Percentiles rank a stretch among this genome's conserved stretches.
phyloP scores from a whole-genome alignment of 345 rosid species.

The Gossypium anomalum region DNA sequence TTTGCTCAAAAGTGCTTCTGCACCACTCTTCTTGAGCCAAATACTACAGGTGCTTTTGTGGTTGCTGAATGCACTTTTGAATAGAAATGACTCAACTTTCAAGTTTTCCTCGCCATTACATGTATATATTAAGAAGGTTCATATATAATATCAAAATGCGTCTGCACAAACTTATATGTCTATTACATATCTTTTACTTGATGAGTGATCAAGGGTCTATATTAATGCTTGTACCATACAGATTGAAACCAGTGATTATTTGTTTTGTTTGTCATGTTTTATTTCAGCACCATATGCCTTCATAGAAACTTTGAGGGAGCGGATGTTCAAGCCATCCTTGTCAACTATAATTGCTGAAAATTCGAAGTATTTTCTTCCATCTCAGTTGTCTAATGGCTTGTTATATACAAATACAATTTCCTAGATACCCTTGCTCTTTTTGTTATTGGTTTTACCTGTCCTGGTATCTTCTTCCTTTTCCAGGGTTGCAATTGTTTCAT shows the following conservation, averaged over 20 bases:
- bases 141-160: background rate
- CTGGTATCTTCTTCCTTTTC: slow-evolving; percentile 12
- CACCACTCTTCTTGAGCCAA: background rate
- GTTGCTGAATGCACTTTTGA: background rate
- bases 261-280: slow-evolving; percentile 6
- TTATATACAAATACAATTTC: slow-evolving; percentile 7
- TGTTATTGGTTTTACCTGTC: slow-evolving; percentile 15
- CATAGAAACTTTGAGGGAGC: slow-evolving; percentile 88
- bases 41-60: background rate
- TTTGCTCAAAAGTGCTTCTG: background rate
- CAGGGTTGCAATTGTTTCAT: slow-evolving; percentile 72
- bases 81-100: background rate
- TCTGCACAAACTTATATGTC: background rate
- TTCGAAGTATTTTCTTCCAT: slow-evolving; percentile 41
- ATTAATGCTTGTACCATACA: background rate
- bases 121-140: background rate
- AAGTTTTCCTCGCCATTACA: background rate
- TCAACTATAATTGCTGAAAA: slow-evolving; percentile 76
- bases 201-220: background rate
- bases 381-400: background rate
- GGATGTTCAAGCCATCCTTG: slow-evolving; percentile 94
- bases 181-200: background rate
- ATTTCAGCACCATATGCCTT: slow-evolving; percentile 73
- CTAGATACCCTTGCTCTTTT: background rate
- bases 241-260: background rate